Evolutionary conservation across 768 basidiomycete species (phyloP).

Genomic region (Lentinula guzmanii): DNA sequence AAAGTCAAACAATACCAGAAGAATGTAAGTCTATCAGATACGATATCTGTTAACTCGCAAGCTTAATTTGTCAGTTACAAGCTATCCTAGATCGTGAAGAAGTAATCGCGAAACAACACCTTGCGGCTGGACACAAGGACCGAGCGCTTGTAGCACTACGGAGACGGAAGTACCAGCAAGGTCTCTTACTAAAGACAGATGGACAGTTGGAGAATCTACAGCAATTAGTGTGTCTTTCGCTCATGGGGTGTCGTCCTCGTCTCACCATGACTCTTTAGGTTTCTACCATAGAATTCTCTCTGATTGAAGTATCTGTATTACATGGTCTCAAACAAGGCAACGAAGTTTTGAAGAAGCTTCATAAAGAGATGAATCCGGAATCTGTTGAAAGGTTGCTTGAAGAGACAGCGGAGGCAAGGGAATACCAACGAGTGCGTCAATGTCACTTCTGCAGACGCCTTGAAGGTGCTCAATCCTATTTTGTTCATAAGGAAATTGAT

Average conservation of each 20-base stretch:
- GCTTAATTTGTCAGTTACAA: constrained; percentile 61
- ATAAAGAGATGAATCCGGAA: constrained; percentile 89
- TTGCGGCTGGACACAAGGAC: constrained; percentile 79
- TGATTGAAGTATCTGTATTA: constrained; percentile 87
- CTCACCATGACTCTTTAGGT: constrained; percentile 48
- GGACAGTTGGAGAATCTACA: constrained; percentile 84
- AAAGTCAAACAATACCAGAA: constrained; percentile 95
- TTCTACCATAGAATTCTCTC: constrained; percentile 92
- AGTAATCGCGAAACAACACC: constrained; percentile 79
- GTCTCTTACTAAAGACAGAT: constrained; percentile 83
- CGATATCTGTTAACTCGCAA: background rate
- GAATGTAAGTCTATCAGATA: constrained; percentile 46
- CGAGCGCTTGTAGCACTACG: constrained; percentile 84
- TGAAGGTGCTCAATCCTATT: background rate
- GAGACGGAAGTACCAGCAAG: constrained; percentile 90
- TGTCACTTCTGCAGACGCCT: too few relatives aligned
- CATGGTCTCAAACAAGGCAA: constrained; percentile 93
- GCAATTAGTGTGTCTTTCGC: constrained; percentile 57
- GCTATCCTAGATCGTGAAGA: constrained; percentile 80
- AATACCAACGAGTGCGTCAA: constrained; percentile 70
- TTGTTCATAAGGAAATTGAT: constrained; percentile 70
- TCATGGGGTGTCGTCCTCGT: background rate
- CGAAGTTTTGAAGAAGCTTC: constrained; percentile 88
- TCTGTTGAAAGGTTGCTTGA: constrained; percentile 91
- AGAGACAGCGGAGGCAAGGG: constrained; percentile 88